Evolutionary conservation across 306 rosid species (phyloP).

Genomic region (Prunus armeniaca): DNA sequence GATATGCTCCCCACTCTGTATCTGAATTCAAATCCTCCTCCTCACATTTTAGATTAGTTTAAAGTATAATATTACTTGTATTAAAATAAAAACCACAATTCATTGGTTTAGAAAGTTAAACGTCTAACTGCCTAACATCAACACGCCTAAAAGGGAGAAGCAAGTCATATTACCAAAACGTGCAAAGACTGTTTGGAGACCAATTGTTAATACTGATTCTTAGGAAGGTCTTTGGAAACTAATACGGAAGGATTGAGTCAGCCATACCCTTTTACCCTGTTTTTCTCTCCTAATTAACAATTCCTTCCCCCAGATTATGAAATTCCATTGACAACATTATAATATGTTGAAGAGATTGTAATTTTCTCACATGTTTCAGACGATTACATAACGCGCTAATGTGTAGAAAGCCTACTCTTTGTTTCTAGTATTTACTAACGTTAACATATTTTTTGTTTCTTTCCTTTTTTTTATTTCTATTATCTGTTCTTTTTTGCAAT

Average conservation of each 20-base stretch:
- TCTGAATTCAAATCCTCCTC: too few species aligned
- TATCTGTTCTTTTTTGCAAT: too few species aligned
- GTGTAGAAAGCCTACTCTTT: too few species aligned
- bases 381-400: too few species aligned
- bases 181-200: neutral
- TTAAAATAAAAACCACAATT: neutral
- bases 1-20: fast-evolving
- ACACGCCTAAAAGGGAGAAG: neutral
- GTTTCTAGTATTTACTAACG: too few species aligned
- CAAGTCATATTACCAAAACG: neutral
- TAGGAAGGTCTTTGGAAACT: neutral
- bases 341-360: too few species aligned
- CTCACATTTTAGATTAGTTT: fast-evolving
- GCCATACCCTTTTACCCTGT: neutral
- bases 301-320: neutral
- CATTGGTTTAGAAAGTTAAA: neutral
- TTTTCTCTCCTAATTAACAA: neutral
- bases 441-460: too few species aligned
- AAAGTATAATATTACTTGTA: too few species aligned
- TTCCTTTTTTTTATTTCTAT: too few species aligned
- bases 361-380: too few species aligned
- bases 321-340: neutral
- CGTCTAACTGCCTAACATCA: neutral
- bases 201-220: neutral
- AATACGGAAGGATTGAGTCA: neutral